Percentiles rank a stretch among this genome's conserved stretches.
These are phyloP conservation scores for Aureobasidium sp. DNA, from an alignment of 2,329 filamentous ascomycete species.

Conservation along the genomic window DNA sequence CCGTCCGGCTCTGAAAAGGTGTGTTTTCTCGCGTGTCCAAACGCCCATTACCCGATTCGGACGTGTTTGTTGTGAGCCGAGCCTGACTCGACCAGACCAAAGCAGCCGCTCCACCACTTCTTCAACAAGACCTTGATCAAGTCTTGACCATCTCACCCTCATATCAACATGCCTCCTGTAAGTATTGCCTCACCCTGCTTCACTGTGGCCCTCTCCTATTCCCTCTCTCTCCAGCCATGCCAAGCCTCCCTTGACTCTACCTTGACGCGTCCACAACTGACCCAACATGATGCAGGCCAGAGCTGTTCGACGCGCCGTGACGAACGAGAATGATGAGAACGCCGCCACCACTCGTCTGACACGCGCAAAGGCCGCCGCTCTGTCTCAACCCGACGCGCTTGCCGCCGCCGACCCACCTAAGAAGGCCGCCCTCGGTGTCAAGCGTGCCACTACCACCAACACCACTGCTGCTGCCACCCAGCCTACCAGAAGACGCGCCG, in stretches of 20 bases:
- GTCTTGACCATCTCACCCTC: constrained; percentile 12
- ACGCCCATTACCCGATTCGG: constrained; percentile 14
- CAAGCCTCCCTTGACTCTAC: constrained; percentile 12
- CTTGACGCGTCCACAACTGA: constrained; percentile 34
- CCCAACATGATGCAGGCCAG: constrained; percentile 50
- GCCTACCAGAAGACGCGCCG: constrained; percentile 64
- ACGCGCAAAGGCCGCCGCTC: constrained; percentile 80
- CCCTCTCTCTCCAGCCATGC: not conserved
- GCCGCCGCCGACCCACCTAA: constrained; percentile 53
- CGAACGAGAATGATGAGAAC: constrained; percentile 96
- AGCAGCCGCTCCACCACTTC: constrained; percentile 12
- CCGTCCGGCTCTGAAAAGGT: not conserved
- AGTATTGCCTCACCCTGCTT: constrained; percentile 17
- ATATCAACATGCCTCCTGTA: constrained; percentile 32
- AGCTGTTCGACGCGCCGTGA: constrained; percentile 65
- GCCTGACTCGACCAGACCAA: constrained; percentile 11
- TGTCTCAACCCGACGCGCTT: constrained; percentile 38
- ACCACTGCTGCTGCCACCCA: constrained; percentile 40
- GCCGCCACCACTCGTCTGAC: constrained; percentile 70
- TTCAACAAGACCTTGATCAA: constrained; percentile 2
- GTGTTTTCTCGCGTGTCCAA: constrained; percentile 10
- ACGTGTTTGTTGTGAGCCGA: constrained; percentile 17
- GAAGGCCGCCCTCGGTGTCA: constrained; percentile 37
- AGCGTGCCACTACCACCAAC: constrained; percentile 35
- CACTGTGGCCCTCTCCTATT: not conserved